These are phyloP conservation scores for Backusella mclennaniae DNA, from an alignment of 192 early-diverging fungal species.

Conservation along the genomic window DNA sequence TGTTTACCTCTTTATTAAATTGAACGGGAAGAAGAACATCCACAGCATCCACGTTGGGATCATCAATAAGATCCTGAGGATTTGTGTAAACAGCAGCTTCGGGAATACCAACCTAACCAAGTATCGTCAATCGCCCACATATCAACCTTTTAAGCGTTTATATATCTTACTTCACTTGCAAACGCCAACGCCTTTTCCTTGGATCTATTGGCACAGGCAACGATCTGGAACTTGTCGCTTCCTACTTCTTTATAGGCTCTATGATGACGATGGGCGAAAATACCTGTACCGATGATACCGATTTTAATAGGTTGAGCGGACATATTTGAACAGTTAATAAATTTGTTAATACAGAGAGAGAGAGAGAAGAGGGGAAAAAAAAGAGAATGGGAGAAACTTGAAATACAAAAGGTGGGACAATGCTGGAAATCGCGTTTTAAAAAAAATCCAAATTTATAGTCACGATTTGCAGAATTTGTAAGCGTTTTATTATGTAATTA, in stretches of 20 bases:
- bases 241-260: conserved; percentile 28
- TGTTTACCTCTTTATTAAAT: conserved; percentile 30
- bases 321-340: neutral
- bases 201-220: conserved; percentile 40
- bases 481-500: neutral
- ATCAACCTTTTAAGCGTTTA: neutral
- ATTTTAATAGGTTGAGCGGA: conserved; percentile 27
- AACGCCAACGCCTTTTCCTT: conserved; percentile 38
- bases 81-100: conserved; percentile 35
- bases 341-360: neutral
- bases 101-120: conserved; percentile 32
- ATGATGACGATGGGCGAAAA: conserved; percentile 39
- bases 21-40: conserved; percentile 37
- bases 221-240: conserved; percentile 31
- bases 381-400: neutral
- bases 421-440: neutral
- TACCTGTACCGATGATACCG: conserved; percentile 42
- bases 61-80: conserved; percentile 29
- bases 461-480: neutral
- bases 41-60: conserved; percentile 32
- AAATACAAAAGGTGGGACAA: neutral
- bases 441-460: neutral
- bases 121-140: neutral
- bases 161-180: conserved; percentile 27
- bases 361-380: neutral